Base-by-base conservation (phyloP, 2,329 filamentous ascomycete genomes). In the Neoascochyta sp. region DNA sequence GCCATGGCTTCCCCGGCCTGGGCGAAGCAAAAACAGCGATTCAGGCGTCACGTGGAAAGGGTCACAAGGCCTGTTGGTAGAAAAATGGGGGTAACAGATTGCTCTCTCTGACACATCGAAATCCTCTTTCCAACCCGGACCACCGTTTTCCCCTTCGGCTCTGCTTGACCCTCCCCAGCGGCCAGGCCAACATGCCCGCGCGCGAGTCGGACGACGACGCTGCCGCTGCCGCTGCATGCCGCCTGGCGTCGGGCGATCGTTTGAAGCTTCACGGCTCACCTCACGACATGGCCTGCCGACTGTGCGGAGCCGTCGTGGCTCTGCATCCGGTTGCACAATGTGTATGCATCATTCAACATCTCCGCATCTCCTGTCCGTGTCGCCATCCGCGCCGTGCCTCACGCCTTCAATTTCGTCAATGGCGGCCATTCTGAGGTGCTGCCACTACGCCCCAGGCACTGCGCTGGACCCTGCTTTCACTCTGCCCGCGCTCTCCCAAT, bases 91-190 rank as follows among this genome's bases (percentile, higher is more conserved):
- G 42, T 48, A 48, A 48, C 39, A 47, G 47, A 48, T 41, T 46
- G 41, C 32, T 45, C 16, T 34, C 36, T 36, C 43, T 58, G 51
- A 56, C 54, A 54, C 50, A 56, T 53, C 42, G 32, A 52, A 50
- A 49, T 46, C 35, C 40, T 47, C 39, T 43, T 41, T 40, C 43
- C 37, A 47, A 32, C 25, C 44, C 27, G 40, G 36, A 47, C 40
- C 44, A 39, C 43, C 37, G 39, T 45, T 36, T 36, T 29, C 38
- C 41, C 36, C 48, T 43, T 38, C 48, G 47, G 52, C 47, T 42
- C 37, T 48, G 45, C 36, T 23, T 39, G 33, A 29, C 32, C 38
- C 38, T 32, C 23, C 29, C 28, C 40, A 26, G 32, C 28, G 41
- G 41, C 41, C 31, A n/a, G n/a, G n/a, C n/a, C n/a, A n/a, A n/a